Conservation (phyloP, 148 eudicot genomes). For the Salicornia ramosissima region DNA sequence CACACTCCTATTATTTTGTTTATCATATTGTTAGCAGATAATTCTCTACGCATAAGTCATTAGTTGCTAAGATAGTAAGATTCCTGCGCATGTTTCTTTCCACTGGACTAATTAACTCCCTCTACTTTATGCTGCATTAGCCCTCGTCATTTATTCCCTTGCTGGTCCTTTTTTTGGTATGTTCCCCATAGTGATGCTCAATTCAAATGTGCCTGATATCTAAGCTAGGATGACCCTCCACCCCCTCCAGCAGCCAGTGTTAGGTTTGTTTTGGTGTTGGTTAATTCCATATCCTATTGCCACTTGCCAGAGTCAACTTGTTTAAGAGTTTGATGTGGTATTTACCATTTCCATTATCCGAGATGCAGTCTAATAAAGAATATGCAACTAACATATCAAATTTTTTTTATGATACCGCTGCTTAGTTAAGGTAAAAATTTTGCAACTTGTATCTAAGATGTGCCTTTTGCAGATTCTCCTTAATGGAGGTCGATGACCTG, state of each 20-base stretch:
- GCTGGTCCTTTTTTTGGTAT: conserved; percentile 17
- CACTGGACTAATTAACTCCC: conserved; percentile 8
- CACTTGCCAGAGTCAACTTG: background rate
- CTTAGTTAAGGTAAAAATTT: background rate
- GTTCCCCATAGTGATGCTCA: conserved; percentile 13
- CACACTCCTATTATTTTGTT: conserved; percentile 14
- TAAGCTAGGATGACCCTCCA: background rate
- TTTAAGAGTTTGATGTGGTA: background rate
- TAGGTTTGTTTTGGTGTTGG: background rate
- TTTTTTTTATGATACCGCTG: background rate
- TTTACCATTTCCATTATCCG: background rate
- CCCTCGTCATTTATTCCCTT: conserved; percentile 18
- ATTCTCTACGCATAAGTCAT: conserved; percentile 6
- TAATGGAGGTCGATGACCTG: conserved; percentile 6
- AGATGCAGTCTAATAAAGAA: background rate
- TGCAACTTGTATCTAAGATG: background rate
- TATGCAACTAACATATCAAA: background rate
- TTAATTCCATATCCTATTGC: background rate
- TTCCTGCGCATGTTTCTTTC: conserved; percentile 16
- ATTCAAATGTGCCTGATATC: background rate
- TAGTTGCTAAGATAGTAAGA: conserved; percentile 23
- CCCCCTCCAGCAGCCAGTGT: background rate
- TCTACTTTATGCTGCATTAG: conserved; percentile 13
- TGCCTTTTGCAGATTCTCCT: conserved; percentile 14
- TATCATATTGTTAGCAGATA: conserved; percentile 18